Conservation (phyloP, 768 basidiomycete genomes). For the Suillus clintonianus region DNA sequence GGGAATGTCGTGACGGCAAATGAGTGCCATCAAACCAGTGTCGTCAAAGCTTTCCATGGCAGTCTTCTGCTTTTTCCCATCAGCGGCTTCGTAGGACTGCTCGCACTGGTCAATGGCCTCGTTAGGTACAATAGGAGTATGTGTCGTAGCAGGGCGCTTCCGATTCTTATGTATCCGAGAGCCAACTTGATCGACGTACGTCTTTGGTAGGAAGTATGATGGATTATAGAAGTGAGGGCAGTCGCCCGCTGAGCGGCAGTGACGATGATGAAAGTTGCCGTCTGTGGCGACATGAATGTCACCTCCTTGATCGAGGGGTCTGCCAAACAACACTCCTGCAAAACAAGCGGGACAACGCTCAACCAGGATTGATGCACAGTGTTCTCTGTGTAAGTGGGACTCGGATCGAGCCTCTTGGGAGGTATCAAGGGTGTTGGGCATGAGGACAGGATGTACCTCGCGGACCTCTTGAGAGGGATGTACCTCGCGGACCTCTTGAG, state of each 20-base stretch:
- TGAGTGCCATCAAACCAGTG: conserved; percentile 38
- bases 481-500: too few species aligned
- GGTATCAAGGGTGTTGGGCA: too few species aligned
- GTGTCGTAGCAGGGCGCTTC: neutral
- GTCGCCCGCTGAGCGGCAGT: neutral
- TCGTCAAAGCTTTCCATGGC: conserved; percentile 31
- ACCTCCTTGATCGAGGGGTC: neutral
- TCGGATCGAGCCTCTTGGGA: too few species aligned
- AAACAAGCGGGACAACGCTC: neutral
- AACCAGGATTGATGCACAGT: too few species aligned
- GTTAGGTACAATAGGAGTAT: neutral
- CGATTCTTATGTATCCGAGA: neutral
- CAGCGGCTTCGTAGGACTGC: conserved; percentile 13
- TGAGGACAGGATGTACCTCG: too few species aligned
- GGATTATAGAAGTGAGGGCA: neutral
- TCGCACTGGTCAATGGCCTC: neutral
- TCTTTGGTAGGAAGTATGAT: neutral
- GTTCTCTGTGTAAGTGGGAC: too few species aligned
- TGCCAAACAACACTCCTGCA: neutral
- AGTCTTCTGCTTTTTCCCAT: conserved; percentile 32
- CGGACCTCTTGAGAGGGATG: too few species aligned
- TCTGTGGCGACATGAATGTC: neutral
- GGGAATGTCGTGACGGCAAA: conserved; percentile 40
- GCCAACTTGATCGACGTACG: neutral
- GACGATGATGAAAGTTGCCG: neutral